These are phyloP conservation scores for Vitis vinifera DNA, from an alignment of 164 flowering plant genomes.

Conservation along the genomic window ASM3070453v1 NC_081816.1:1747501-1748000, in stretches of 20 bases:
- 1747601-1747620: too few relatives aligned
- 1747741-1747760: conserved; percentile 65
- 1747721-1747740: conserved; percentile 52
- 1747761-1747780: conserved; percentile 42
- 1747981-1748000: conserved; percentile 57
- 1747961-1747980: conserved; percentile 59
- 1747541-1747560: too few relatives aligned
- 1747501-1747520: too few relatives aligned
- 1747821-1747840: conserved; percentile 61
- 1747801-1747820: too few relatives aligned
- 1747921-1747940: conserved; percentile 54
- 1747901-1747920: conserved; percentile 71
- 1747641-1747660: conserved; percentile 83
- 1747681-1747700: conserved; percentile 59
- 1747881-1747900: conserved; percentile 73
- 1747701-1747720: conserved; percentile 73
- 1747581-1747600: too few relatives aligned
- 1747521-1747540: too few relatives aligned
- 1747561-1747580: too few relatives aligned
- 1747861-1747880: conserved; percentile 81
- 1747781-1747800: conserved; percentile 54
- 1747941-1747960: conserved; percentile 49
- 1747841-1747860: conserved; percentile 75
- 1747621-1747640: conserved; percentile 13
- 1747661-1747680: conserved; percentile 67